Conservation (phyloP, 768 basidiomycete species). For the Chlorophyllum brunneum region DNA sequence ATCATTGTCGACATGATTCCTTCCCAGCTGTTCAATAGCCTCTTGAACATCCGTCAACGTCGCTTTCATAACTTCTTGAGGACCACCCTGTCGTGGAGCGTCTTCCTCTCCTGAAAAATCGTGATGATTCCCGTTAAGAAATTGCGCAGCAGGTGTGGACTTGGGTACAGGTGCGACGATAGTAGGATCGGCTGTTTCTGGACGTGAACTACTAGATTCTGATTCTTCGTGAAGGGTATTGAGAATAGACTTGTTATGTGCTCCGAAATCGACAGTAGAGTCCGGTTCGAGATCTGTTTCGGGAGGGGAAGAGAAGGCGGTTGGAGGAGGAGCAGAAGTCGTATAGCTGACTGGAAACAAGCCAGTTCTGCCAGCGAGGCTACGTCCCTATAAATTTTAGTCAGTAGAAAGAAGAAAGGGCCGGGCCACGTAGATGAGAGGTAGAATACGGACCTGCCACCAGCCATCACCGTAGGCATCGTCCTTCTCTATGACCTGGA, state of each 20-base stretch:
- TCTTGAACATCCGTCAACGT: conserved; percentile 90
- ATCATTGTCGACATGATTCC: conserved; percentile 43
- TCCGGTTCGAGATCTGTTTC: not conserved
- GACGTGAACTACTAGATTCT: conserved; percentile 33
- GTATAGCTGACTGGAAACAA: conserved; percentile 93
- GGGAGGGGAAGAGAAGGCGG: not conserved
- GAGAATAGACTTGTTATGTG: conserved; percentile 22
- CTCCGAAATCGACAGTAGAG: not conserved
- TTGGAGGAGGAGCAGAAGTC: conserved; percentile 49
- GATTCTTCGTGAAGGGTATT: conserved; percentile 47
- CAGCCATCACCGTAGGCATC: conserved; percentile 93
- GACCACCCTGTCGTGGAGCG: conserved; percentile 21
- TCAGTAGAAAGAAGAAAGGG: conserved; percentile 4
- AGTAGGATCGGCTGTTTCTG: conserved; percentile 9
- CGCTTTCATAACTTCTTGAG: conserved; percentile 71
- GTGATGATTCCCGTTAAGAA: conserved; percentile 24
- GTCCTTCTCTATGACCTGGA: conserved; percentile 90
- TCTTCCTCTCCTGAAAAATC: conserved; percentile 16
- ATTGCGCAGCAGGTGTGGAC: conserved; percentile 27
- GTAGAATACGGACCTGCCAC: conserved; percentile 57
- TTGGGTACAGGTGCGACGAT: conserved; percentile 35
- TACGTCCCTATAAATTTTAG: conserved; percentile 60
- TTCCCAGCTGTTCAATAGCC: conserved; percentile 83
- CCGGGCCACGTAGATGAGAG: too few species aligned
- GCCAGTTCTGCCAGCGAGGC: conserved; percentile 76